Evolutionary conservation across 2,329 filamentous ascomycete species (phyloP), one percentile per base, ranked within the genome.

Genomic region (Neonectria neomacrospora): DNA sequence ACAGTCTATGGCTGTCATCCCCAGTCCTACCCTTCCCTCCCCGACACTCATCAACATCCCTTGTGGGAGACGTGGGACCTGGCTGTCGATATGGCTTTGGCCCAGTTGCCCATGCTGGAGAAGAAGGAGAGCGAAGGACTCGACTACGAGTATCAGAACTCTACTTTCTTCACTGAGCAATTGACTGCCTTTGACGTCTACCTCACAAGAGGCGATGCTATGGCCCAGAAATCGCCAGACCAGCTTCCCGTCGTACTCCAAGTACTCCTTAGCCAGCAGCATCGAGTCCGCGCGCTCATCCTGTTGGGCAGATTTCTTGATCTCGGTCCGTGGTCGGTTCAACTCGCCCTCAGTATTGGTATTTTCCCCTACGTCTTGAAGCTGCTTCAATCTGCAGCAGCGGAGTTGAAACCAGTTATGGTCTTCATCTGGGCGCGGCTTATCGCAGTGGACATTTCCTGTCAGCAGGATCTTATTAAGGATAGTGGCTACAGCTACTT

Each of bases 281-380:
- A 99, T 77, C 86, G 96, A 70, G 88, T 99, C 26, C 87, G 96
- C 53, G 96, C 96, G 16, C 84, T 99, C 66, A 96, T 99, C 55
- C 82, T 99, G 7, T 85, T 99, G 0, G 96, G 94, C 61, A 93
- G 94, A 69, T 99, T 99, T 78, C 83, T 99, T 20, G 96, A 99
- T 73, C 86, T 98, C 41, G 96, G 96, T 0, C 96, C 96, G 0
- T 99, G 96, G 96, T 96, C 96, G 30, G 96, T 99, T n/a, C 96
- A 98, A 77, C 88, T 99, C 42, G 96, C 96, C 16, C 85, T 99
- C 16, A 97, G 94, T 78, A 99, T 99, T 65, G 96, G 96, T 23
- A 99, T 99, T 66, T 99, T 99, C 78, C 96, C 96, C 0, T 99
- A 99, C 75, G 96, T 99, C n/a, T 82, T 99, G 34, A 99, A 99